Percentiles rank a stretch among this genome's conserved stretches.
Conservation (phyloP, 2,329 filamentous ascomycete species). For the Sporothrix phasma region DNA sequence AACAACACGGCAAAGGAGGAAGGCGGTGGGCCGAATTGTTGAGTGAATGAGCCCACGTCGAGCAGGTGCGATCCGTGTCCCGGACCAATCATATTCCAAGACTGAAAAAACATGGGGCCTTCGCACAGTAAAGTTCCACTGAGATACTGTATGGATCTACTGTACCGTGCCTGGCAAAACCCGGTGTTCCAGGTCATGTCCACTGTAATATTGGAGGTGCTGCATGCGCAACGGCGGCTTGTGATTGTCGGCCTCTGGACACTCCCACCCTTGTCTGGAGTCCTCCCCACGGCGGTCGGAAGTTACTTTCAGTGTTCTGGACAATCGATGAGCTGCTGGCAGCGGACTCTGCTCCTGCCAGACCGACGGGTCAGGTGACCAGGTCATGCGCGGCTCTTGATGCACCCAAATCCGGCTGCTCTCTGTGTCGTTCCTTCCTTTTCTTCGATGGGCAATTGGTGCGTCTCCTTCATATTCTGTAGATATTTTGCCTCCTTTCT, state of each 20-base stretch:
- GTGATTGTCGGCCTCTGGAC: conserved; percentile 8
- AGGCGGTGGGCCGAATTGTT: conserved; percentile 14
- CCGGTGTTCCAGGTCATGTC: not conserved
- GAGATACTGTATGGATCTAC: not conserved
- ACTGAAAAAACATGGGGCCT: not conserved
- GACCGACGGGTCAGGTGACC: not conserved
- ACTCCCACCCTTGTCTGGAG: too few species aligned
- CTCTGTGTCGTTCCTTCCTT: not conserved
- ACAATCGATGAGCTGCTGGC: not conserved
- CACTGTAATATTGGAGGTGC: not conserved
- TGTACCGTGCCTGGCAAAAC: not conserved
- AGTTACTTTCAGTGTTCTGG: not conserved
- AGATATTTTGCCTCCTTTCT: not conserved
- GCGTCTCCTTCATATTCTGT: not conserved
- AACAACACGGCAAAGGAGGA: not conserved
- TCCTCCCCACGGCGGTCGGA: not conserved
- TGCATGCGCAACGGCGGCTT: not conserved
- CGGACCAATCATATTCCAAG: conserved; percentile 16
- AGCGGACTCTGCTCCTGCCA: too few species aligned
- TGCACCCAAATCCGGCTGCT: not conserved
- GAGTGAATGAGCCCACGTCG: conserved; percentile 20
- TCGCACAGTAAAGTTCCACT: not conserved
- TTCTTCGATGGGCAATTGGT: not conserved
- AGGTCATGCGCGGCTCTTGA: not conserved
- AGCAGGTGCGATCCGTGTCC: conserved; percentile 16